Percentiles rank a stretch among this genome's conserved stretches.
phyloP scores from a whole-genome alignment of 805 yeast genomes.

The Lipomyces kockii region DNA sequence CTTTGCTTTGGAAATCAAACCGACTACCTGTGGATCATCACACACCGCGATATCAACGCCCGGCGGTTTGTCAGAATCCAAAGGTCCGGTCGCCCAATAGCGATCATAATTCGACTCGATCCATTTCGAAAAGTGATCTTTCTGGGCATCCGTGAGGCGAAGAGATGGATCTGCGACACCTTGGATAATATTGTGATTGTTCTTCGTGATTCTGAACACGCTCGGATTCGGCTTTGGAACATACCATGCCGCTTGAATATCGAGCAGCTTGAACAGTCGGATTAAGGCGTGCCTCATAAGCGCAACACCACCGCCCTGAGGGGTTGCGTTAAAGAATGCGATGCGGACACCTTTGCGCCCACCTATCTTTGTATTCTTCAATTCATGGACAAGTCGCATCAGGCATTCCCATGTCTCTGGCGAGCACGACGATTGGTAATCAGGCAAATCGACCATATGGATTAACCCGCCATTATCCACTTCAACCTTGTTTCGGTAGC shows the following conservation, averaged over 20 bases:
- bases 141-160: conserved; percentile 23
- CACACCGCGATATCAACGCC: conserved; percentile 35
- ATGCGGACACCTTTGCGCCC: conserved; percentile 33
- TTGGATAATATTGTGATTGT: conserved; percentile 36
- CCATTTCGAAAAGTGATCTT: conserved; percentile 30
- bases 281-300: conserved; percentile 36
- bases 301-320: conserved; percentile 38
- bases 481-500: conserved; percentile 34
- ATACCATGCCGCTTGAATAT: conserved; percentile 32
- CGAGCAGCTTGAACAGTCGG: conserved; percentile 27
- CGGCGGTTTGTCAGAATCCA: conserved; percentile 27
- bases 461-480: conserved; percentile 30
- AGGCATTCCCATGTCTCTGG: conserved; percentile 33
- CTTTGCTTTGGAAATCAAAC: conserved; percentile 30
- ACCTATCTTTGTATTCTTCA: conserved; percentile 13
- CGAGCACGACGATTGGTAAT: conserved; percentile 22
- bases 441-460: conserved; percentile 30
- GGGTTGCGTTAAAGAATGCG: conserved; percentile 36
- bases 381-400: conserved; percentile 18
- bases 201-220: conserved; percentile 36
- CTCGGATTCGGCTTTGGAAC: conserved; percentile 37
- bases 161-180: conserved; percentile 33
- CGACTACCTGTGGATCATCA: conserved; percentile 36
- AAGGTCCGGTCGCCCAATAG: conserved; percentile 33
- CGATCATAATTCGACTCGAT: conserved; percentile 28